Evolutionary conservation across 176 grass and related monocot genomes (phyloP), one percentile per base, ranked within the genome.

Genomic region (Typha latifolia): DNA sequence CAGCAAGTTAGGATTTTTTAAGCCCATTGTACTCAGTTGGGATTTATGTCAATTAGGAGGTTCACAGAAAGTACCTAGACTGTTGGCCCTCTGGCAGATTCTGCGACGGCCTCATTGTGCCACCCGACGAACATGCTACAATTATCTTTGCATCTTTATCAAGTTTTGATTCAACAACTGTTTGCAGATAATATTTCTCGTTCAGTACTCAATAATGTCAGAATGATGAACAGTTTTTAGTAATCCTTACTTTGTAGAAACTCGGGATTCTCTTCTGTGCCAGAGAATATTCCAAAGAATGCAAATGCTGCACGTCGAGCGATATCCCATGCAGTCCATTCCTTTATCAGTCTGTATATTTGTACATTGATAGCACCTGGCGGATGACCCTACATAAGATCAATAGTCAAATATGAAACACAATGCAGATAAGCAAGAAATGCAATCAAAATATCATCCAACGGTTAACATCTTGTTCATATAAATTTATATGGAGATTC

Each of bases 301-400:
- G 89, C 94, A 79, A 99, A 99, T 68, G 94, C 94, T 48, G 89
- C 94, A 75, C 89, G 81, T 61, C 94, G 85, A 24, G 94, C 94
- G 71, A 99, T 99, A 81, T 99, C 94, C 94, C 94, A 93, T 73
- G 94, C 85, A 1, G 94, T 99, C 94, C 94, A 99, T 84, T 99
- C 94, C 75, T 99, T 99, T 80, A 99, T 99, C 57, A 99, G 74
- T 75, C 94, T 85, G 71, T 99, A 99, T 84, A 99, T 99, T 90
- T 99, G 94, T 51, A 92, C 94, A 81, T 99, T 99, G 68, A 99
- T 74, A 15, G 89, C 94, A 68, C 79, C 94, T 66, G 89, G 94
- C 66, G 94, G 86, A 86, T 99, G 89, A 20, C 73, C 81, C 94
- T 99, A 64, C 12, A 78, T 29, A 74, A 32, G n/a, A 31, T 64